These are phyloP conservation scores for Chaetomium tenue DNA, from an alignment of 495 filamentous ascomycete species.

Conservation along the genomic window DNA sequence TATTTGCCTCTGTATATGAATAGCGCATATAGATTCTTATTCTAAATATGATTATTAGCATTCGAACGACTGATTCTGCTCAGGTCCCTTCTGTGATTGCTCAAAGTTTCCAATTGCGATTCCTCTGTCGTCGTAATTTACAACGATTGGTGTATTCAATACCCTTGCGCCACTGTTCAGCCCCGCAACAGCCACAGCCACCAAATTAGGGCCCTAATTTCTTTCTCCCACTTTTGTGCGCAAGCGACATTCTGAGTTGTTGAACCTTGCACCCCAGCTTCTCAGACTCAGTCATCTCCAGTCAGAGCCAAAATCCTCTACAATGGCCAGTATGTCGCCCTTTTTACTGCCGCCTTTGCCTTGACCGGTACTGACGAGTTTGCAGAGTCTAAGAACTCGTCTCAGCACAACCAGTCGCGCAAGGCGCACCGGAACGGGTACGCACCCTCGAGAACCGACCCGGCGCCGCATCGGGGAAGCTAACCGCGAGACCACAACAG, in stretches of 20 bases:
- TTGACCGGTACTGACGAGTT: slow-evolving; percentile 26
- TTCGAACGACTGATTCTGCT: background rate
- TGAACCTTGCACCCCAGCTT: slow-evolving; percentile 26
- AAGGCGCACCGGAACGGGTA: slow-evolving; percentile 99
- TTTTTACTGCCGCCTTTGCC: background rate
- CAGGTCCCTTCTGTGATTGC: background rate
- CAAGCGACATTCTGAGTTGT: slow-evolving; percentile 27
- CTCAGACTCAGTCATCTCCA: slow-evolving; percentile 31
- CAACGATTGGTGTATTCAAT: background rate
- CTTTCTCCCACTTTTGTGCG: slow-evolving; percentile 36
- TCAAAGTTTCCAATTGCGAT: too few species aligned
- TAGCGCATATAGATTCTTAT: slow-evolving; percentile 20
- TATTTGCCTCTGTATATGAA: slow-evolving; percentile 13
- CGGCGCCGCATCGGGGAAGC: slow-evolving; percentile 17
- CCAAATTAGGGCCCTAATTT: slow-evolving; percentile 37
- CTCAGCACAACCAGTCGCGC: slow-evolving; percentile 93
- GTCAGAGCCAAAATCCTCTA: slow-evolving; percentile 40
- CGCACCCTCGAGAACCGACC: slow-evolving; percentile 31
- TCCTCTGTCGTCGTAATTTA: background rate
- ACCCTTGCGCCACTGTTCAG: slow-evolving; percentile 24
- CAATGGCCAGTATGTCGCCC: slow-evolving; percentile 52
- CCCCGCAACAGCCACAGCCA: slow-evolving; percentile 29
- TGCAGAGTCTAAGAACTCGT: slow-evolving; percentile 97
- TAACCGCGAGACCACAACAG: slow-evolving; percentile 47
- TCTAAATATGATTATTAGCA: slow-evolving; percentile 2